Conservation (phyloP, 2,329 filamentous ascomycete genomes). For the Mycosphaerelloides madeirae region DNA sequence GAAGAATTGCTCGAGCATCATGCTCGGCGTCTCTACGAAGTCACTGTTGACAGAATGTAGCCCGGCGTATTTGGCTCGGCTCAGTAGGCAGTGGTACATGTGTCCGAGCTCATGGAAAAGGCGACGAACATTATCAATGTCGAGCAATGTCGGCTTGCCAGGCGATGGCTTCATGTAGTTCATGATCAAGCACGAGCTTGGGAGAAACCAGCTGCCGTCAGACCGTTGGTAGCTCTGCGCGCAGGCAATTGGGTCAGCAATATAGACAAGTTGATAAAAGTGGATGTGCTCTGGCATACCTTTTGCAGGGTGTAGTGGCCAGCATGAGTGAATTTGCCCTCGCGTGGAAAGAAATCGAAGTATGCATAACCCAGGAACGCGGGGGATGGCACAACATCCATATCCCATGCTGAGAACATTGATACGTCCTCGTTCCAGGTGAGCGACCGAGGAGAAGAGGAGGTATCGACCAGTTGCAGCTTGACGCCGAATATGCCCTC, state of each 20-base stretch:
- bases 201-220: no score
- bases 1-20: conserved; percentile 2
- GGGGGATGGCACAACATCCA: not conserved
- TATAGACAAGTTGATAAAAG: no score
- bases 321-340: not conserved
- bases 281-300: no score
- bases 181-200: no score
- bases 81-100: not conserved
- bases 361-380: not conserved
- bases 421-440: not conserved
- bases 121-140: not conserved
- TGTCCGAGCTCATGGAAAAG: not conserved
- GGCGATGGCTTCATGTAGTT: not conserved
- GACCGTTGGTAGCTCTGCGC: no score
- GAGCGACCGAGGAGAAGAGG: not conserved
- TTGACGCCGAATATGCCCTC: conserved; percentile 1
- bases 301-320: not conserved
- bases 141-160: not conserved
- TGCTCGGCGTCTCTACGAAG: not conserved
- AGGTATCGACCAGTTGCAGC: not conserved
- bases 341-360: not conserved
- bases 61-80: not conserved
- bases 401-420: not conserved
- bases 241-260: no score
- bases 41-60: not conserved